Evolutionary conservation across 2,329 filamentous ascomycete genomes (phyloP).

Genomic region (Colletotrichum godetiae): DNA sequence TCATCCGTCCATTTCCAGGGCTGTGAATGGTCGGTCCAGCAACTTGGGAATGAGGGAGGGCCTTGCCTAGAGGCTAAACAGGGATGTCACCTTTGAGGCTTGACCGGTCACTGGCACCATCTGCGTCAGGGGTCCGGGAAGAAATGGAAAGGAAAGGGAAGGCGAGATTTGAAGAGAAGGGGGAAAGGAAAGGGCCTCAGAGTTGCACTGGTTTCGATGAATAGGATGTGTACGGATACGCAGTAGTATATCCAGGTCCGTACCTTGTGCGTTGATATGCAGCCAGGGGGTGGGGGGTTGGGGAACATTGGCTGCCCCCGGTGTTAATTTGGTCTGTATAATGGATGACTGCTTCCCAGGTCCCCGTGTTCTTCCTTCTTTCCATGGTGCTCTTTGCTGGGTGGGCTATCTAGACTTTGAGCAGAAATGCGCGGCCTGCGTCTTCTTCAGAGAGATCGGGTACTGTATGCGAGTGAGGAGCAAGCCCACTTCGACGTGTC

Average conservation of each 20-base stretch:
- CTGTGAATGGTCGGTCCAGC: conserved; percentile 30
- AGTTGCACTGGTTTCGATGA: background rate
- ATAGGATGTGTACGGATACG: background rate
- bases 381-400: background rate
- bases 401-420: background rate
- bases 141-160: background rate
- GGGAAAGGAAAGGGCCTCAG: background rate
- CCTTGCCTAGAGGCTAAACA: conserved; percentile 21
- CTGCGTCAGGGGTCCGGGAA: conserved; percentile 20
- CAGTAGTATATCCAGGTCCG: background rate
- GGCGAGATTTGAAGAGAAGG: background rate
- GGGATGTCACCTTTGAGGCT: conserved; percentile 16
- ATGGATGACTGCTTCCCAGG: too few species aligned
- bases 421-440: background rate
- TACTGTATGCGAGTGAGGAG: background rate
- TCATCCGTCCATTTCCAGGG: conserved; percentile 7
- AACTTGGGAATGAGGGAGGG: conserved; percentile 34
- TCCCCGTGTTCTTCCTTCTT: background rate
- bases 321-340: background rate
- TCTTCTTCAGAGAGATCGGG: background rate
- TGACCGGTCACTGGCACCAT: conserved; percentile 24
- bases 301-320: background rate
- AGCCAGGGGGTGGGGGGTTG: background rate
- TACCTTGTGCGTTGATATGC: background rate
- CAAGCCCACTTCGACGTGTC: background rate